phyloP scores from a whole-genome alignment of 345 rosid species.

The Populus pruinosa region DNA sequence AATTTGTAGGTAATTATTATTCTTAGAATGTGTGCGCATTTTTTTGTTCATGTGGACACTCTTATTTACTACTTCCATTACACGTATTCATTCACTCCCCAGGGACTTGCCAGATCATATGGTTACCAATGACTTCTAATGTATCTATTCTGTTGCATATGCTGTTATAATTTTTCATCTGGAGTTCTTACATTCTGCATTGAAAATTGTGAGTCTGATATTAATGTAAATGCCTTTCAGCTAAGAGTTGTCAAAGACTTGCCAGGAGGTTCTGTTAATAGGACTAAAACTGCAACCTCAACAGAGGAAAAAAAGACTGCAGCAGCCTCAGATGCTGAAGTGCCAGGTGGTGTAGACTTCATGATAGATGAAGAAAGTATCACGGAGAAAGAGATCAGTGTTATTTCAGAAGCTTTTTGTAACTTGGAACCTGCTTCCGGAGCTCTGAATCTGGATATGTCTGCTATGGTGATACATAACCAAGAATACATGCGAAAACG shows the following conservation, averaged over 20 bases:
- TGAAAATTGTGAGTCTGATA: constrained; percentile 17
- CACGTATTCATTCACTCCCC: neutral
- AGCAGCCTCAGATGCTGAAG: constrained; percentile 31
- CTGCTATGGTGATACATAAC: constrained; percentile 24
- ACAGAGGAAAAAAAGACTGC: constrained; percentile 37
- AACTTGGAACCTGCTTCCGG: constrained; percentile 29
- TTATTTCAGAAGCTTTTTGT: constrained; percentile 26
- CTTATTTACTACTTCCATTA: neutral
- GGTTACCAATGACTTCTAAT: neutral
- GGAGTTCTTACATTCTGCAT: constrained; percentile 1
- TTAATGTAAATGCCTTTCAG: constrained; percentile 43
- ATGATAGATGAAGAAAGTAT: constrained; percentile 27
- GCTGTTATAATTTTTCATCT: neutral
- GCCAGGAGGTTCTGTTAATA: constrained; percentile 37
- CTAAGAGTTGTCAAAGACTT: constrained; percentile 47
- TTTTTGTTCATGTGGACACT: neutral
- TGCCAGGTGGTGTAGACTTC: constrained; percentile 23
- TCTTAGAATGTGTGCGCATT: neutral
- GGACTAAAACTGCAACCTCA: constrained; percentile 28
- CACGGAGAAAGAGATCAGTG: constrained; percentile 19
- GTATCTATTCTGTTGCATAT: neutral
- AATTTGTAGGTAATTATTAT: neutral
- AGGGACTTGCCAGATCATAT: neutral
- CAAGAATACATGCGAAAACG: constrained; percentile 55
- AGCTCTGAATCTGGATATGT: constrained; percentile 32